Evolutionary conservation across 2,329 filamentous ascomycete species (phyloP).

Genomic region (Nannizziopsis arthrosporioides): DNA sequence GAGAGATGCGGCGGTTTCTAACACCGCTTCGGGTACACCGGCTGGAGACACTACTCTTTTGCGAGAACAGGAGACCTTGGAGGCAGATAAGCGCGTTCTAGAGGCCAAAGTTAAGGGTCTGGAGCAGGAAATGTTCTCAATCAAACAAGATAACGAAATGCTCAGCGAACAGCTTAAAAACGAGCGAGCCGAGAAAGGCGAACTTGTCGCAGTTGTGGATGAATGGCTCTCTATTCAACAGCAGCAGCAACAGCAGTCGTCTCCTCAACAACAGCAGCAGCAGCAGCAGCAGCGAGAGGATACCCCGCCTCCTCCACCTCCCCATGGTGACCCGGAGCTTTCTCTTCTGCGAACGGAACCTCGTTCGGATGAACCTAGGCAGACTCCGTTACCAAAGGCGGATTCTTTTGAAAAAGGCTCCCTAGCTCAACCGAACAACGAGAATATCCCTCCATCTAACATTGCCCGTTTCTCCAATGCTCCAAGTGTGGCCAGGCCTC

Average conservation of each 20-base stretch:
- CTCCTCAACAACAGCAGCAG: conserved; percentile 14
- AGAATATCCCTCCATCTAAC: conserved; percentile 3
- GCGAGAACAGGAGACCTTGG: conserved; percentile 47
- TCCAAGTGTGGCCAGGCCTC: conserved; percentile 24
- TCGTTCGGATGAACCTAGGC: conserved; percentile 1
- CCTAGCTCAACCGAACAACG: background rate
- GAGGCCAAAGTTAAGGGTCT: conserved; percentile 65
- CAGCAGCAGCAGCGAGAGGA: conserved; percentile 9
- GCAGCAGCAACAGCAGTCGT: conserved; percentile 9
- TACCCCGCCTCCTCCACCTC: conserved; percentile 1
- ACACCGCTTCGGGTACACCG: conserved; percentile 22
- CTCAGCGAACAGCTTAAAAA: conserved; percentile 48
- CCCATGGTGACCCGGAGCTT: background rate
- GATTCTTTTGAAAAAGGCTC: background rate
- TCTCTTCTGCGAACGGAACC: background rate
- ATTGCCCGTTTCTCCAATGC: conserved; percentile 7
- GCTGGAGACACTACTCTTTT: conserved; percentile 37
- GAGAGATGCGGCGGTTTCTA: conserved; percentile 54
- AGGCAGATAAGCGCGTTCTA: conserved; percentile 56
- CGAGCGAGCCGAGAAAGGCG: conserved; percentile 41
- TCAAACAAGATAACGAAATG: conserved; percentile 56
- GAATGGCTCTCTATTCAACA: conserved; percentile 36
- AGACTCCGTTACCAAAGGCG: background rate
- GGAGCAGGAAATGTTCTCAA: conserved; percentile 56
- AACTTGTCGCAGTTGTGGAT: conserved; percentile 38